Percentiles rank a stretch among this genome's conserved stretches.
Evolutionary conservation across 78 protist species (phyloP).

Genomic region (Neovahlkampfia damariscottae): DNA sequence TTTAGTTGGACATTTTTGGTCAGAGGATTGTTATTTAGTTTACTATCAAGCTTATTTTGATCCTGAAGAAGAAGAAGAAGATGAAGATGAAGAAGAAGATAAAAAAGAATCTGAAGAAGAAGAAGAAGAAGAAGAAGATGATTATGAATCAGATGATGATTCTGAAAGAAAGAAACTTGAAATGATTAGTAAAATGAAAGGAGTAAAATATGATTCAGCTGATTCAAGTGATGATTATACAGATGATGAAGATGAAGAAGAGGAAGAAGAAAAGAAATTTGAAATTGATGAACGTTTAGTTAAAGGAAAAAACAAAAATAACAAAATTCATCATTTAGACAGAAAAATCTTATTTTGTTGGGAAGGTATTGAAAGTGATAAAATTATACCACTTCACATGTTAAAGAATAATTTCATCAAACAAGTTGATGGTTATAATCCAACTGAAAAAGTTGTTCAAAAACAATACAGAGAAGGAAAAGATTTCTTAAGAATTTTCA

Average conservation of each 20-base stretch:
- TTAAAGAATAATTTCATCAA: not conserved
- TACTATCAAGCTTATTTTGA: too few relatives aligned
- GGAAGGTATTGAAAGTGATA: not conserved
- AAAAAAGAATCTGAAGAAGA: not conserved
- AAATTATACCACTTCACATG: not conserved
- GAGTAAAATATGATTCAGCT: too few relatives aligned
- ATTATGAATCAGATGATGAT: not conserved
- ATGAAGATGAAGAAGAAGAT: conserved; percentile 7
- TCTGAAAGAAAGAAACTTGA: not conserved
- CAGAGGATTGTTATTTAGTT: too few relatives aligned
- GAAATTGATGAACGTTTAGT: not conserved
- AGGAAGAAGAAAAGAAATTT: not conserved
- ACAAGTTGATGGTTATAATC: not conserved
- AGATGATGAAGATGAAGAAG: conserved; percentile 3
- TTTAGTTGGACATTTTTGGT: too few relatives aligned
- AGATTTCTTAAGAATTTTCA: not conserved
- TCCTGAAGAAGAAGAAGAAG: conserved; percentile 9
- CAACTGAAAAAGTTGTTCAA: not conserved
- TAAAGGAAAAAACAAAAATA: not conserved
- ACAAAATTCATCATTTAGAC: not conserved
- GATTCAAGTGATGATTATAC: not conserved
- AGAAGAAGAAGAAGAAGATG: not conserved
- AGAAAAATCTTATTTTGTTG: not conserved
- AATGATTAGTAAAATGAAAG: not conserved
- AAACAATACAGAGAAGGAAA: not conserved